A percentile compares a stretch with the other conserved stretches of the same genome.
These are phyloP conservation scores for Sextonia rubra DNA, from an alignment of 164 flowering plant genomes.

Conservation along the genomic window DNA sequence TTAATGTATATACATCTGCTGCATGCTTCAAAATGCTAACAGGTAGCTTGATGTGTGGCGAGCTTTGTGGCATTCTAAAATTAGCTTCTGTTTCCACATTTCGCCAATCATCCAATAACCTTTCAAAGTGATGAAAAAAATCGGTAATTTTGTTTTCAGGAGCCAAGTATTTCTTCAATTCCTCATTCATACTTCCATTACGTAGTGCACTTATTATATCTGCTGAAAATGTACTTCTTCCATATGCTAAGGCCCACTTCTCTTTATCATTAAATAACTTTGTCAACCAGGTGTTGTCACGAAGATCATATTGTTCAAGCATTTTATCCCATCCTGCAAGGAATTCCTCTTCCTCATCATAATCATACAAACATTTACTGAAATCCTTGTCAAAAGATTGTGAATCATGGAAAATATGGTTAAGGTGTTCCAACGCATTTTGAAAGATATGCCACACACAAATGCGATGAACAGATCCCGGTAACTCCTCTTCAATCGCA, in stretches of 20 bases:
- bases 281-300: neutral
- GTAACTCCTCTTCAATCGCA: conserved; percentile 4
- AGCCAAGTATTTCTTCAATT: conserved; percentile 2
- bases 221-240: conserved; percentile 2
- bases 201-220: neutral
- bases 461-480: conserved; percentile 9
- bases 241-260: conserved; percentile 4
- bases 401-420: neutral
- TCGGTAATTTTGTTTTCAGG: neutral
- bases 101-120: neutral
- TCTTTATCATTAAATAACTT: conserved; percentile 6
- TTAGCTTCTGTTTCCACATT: neutral
- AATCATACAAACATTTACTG: neutral
- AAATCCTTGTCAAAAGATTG: conserved; percentile 1
- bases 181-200: conserved; percentile 1
- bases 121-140: conserved; percentile 3
- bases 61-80: neutral
- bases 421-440: conserved; percentile 8
- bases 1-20: neutral
- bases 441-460: conserved; percentile 13
- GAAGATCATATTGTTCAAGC: neutral
- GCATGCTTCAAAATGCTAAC: neutral
- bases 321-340: neutral
- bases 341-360: neutral
- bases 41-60: neutral